Evolutionary conservation across 768 basidiomycete species (phyloP).

Genomic region (Rhizopogon vesiculosus): DNA sequence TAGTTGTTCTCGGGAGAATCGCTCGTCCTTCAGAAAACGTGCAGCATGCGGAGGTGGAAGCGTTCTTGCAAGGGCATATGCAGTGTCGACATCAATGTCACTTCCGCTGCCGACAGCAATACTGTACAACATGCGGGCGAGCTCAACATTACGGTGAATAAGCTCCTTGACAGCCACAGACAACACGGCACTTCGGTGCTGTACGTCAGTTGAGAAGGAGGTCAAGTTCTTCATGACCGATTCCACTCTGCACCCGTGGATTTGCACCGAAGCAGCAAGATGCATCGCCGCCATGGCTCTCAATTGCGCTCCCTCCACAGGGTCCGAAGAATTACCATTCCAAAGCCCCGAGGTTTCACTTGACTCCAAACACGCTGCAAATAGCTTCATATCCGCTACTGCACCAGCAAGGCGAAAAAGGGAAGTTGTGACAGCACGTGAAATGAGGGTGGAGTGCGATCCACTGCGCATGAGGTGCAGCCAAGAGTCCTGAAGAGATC

Average conservation of each 20-base stretch:
- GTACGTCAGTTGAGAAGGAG: slow-evolving; percentile 14
- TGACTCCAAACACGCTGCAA: slow-evolving; percentile 28
- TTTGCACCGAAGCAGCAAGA: slow-evolving; percentile 21
- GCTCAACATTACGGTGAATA: slow-evolving; percentile 22
- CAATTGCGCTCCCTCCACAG: slow-evolving; percentile 6
- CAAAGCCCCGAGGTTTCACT: background rate
- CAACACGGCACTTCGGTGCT: slow-evolving; percentile 26
- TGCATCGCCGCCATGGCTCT: slow-evolving; percentile 17
- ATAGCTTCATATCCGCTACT: slow-evolving; percentile 33
- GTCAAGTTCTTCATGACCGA: slow-evolving; percentile 28
- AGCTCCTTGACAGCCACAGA: slow-evolving; percentile 12
- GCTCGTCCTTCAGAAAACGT: slow-evolving; percentile 28
- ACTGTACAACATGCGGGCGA: slow-evolving; percentile 31
- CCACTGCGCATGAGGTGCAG: slow-evolving; percentile 6
- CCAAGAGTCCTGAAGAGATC: slow-evolving; percentile 42
- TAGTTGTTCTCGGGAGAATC: slow-evolving; percentile 24
- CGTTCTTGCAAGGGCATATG: slow-evolving; percentile 28
- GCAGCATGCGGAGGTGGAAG: slow-evolving; percentile 21
- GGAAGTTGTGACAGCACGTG: slow-evolving; percentile 34
- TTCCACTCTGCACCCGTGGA: slow-evolving; percentile 21
- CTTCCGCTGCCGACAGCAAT: slow-evolving; percentile 21
- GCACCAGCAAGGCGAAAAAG: slow-evolving; percentile 43
- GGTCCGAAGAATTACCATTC: background rate
- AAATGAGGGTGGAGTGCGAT: slow-evolving; percentile 20
- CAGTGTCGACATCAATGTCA: slow-evolving; percentile 15